Conservation (phyloP, 148 eudicot genomes). For the Rhododendron mucronatum region DNA sequence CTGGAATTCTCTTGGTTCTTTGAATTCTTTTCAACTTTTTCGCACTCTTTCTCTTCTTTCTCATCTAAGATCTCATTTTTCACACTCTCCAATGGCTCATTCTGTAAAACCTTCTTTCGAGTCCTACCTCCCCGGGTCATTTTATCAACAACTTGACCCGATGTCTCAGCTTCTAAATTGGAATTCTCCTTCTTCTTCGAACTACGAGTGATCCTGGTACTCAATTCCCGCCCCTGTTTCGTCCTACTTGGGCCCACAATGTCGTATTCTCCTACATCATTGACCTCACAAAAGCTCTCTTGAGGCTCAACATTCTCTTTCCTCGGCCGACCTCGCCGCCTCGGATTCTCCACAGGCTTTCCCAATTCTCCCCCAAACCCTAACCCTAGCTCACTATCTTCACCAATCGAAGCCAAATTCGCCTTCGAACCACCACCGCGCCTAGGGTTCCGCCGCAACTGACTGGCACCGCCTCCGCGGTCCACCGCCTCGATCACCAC, state of each 20-base stretch:
- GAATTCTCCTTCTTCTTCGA: slow-evolving; percentile 10
- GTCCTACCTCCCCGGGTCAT: neutral
- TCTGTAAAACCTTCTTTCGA: neutral
- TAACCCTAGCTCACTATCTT: slow-evolving; percentile 14
- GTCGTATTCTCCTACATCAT: neutral
- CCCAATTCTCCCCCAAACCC: slow-evolving; percentile 18
- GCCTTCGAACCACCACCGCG: neutral
- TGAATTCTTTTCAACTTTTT: neutral
- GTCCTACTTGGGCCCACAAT: slow-evolving; percentile 1
- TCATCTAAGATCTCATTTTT: neutral
- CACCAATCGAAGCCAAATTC: neutral
- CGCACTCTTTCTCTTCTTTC: neutral
- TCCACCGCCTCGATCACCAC: slow-evolving; percentile 21
- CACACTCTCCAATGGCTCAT: neutral
- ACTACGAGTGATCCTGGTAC: slow-evolving; percentile 40
- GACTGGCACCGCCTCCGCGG: neutral
- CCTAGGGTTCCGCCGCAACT: slow-evolving; percentile 24
- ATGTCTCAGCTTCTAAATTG: neutral
- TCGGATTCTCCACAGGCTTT: neutral
- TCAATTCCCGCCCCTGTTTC: slow-evolving; percentile 8
- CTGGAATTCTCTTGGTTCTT: slow-evolving; percentile 10
- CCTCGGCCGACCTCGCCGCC: slow-evolving; percentile 10
- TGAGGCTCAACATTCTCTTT: neutral
- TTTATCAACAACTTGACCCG: neutral
- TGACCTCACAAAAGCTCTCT: slow-evolving; percentile 4